Percentiles rank a stretch among this genome's conserved stretches.
Evolutionary conservation across 2,329 filamentous ascomycete genomes (phyloP).

Genomic region (Stemphylium vesicarium): DNA sequence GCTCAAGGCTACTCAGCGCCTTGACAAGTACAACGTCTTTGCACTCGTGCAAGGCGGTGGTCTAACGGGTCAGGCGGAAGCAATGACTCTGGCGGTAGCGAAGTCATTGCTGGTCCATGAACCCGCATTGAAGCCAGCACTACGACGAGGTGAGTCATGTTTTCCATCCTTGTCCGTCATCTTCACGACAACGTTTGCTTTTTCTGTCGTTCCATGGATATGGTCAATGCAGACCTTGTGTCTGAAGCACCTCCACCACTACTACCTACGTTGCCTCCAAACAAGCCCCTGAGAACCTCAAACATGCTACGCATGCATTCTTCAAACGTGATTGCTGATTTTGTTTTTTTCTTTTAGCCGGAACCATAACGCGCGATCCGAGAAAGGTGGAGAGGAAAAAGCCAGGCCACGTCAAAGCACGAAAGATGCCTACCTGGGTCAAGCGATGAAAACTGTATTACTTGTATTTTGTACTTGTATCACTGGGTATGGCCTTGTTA

Average conservation of each 20-base stretch:
- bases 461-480: constrained; percentile 37
- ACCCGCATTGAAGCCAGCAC: constrained; percentile 83
- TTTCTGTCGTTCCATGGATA: background rate
- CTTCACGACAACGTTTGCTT: constrained; percentile 1
- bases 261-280: constrained; percentile 11
- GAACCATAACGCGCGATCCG: constrained; percentile 87
- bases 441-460: constrained; percentile 65
- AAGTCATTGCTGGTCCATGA: constrained; percentile 91
- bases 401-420: constrained; percentile 91
- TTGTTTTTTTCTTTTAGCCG: constrained; percentile 65
- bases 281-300: constrained; percentile 9
- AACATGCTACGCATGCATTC: constrained; percentile 15
- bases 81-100: constrained; percentile 85
- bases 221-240: constrained; percentile 2
- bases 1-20: constrained; percentile 77
- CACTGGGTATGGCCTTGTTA: constrained; percentile 16
- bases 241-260: constrained; percentile 5
- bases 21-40: constrained; percentile 98
- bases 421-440: constrained; percentile 98
- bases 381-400: constrained; percentile 98
- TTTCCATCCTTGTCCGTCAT: constrained; percentile 3
- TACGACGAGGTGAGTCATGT: constrained; percentile 79
- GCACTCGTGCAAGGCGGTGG: constrained; percentile 84
- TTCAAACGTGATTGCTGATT: constrained; percentile 51
- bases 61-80: constrained; percentile 93